Evolutionary conservation across 1,139 yeast genomes (phyloP).

Genomic region (Saccharomycopsis crataegensis): DNA sequence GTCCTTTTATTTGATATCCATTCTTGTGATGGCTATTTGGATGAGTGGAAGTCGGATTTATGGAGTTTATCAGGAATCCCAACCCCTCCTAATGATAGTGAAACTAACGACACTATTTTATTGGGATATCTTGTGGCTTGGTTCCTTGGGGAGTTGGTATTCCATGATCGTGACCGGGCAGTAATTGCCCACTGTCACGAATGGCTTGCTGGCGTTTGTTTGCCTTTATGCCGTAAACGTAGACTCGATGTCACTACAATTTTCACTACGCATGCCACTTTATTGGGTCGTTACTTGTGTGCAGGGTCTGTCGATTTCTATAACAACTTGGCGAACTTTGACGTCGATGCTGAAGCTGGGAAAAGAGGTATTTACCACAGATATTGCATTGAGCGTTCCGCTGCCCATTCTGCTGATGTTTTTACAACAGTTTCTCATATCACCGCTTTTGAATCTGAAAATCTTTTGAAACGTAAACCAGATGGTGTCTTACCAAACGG

Average conservation of each 20-base stretch:
- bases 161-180: conserved; percentile 75
- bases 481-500: conserved; percentile 98
- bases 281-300: conserved; percentile 89
- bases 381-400: conserved; percentile 93
- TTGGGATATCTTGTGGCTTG: conserved; percentile 93
- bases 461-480: conserved; percentile 87
- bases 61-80: conserved; percentile 94
- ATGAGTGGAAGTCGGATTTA: conserved; percentile 91
- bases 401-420: conserved; percentile 94
- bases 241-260: conserved; percentile 90
- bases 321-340: conserved; percentile 83
- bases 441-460: conserved; percentile 93
- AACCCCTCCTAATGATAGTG: conserved; percentile 80
- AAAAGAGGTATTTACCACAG: conserved; percentile 96
- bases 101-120: conserved; percentile 86
- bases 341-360: conserved; percentile 97
- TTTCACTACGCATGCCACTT: conserved; percentile 95
- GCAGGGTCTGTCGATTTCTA: conserved; percentile 96
- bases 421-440: conserved; percentile 96
- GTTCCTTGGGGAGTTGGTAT: conserved; percentile 91
- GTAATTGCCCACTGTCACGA: conserved; percentile 95
- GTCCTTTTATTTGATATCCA: conserved; percentile 81
- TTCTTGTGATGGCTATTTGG: conserved; percentile 56
- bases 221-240: conserved; percentile 87
- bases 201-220: conserved; percentile 96